A percentile compares a stretch with the other conserved stretches of the same genome.
Conservation (phyloP, 2,329 filamentous ascomycete species). For the Talaromyces pinophilus region DNA sequence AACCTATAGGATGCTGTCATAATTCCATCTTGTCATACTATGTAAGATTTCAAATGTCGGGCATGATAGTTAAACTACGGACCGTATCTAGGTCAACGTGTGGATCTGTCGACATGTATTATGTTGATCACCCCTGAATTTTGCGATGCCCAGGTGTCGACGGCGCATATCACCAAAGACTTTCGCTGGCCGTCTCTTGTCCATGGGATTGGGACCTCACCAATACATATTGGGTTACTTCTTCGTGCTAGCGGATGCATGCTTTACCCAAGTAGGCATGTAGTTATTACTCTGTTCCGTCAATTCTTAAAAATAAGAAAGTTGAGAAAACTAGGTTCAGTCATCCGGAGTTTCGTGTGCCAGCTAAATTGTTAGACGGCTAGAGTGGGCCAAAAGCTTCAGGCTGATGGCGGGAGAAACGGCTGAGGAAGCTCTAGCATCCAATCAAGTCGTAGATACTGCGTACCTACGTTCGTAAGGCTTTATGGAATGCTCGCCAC, state of each 20-base stretch:
- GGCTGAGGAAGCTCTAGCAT: neutral
- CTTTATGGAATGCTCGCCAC: neutral
- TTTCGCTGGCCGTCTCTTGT: neutral
- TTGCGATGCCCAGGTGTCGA: neutral
- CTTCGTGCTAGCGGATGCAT: neutral
- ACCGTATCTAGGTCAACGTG: neutral
- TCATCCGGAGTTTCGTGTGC: neutral
- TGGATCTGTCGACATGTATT: constrained; percentile 4
- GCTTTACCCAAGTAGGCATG: neutral
- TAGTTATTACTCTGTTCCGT: neutral
- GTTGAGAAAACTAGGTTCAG: neutral
- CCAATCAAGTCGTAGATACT: neutral
- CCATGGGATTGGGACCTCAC: constrained; percentile 16
- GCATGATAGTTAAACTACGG: neutral
- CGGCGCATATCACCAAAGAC: neutral
- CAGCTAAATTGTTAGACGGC: neutral
- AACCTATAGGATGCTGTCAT: neutral
- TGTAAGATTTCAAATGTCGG: neutral
- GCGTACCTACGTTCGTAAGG: neutral
- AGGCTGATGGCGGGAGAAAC: neutral
- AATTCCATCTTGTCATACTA: neutral
- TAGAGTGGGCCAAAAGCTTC: constrained; percentile 1
- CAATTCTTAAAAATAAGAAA: neutral
- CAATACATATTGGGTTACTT: constrained; percentile 5
- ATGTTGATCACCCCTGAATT: constrained; percentile 7